Base-by-base conservation (phyloP, 495 filamentous ascomycete species). In the Collariella sp. region DNA sequence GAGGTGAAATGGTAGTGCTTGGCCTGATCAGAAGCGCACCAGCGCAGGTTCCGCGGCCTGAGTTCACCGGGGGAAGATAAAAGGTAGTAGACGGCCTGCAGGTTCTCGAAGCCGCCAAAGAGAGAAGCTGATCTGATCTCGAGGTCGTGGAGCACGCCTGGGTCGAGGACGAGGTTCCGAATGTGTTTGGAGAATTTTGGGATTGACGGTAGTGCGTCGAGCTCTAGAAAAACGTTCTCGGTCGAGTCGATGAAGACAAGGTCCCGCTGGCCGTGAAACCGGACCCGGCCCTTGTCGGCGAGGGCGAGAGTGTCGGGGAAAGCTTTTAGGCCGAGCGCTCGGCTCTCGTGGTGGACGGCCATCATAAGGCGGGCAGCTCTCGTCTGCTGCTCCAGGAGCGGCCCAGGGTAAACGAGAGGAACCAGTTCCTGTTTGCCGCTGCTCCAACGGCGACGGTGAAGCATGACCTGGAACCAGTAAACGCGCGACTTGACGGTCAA, bases 251-350 rank as follows among this genome's bases (percentile, higher is more conserved):
- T 0, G 15, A 50, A 9, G 16, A 73, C 45, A 2, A 76, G 18
- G 31, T 76, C 73, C 15, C 46, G 63, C 7, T 64, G 43, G 34
- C 52, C 54, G 26, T 70, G 54, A 48, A 69, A 71, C 18, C 70
- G 65, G 52, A 76, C 0, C 13, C 50, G 7, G 18, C 20, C 33
- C 1, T 39, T 1, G 0, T 16, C 9, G 34, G 62, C 56, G 20
- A 72, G 16, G 9, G 26, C 1, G 1, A 76, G 54, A 2, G 40
- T 45, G 43, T 75, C 59, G 0, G 73, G 73, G 33, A 75, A 62
- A 1, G 35, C 39, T 19, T 50, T 56, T 15, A 69, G 52, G 1
- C 64, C 72, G 0, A 70, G 46, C 1, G 29, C 33, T 9, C 72
- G 70, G 52, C 68, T 72, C 56, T 75, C 65, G 3, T 40, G 56